Conservation (phyloP, 208 protist genomes). For the Dictyostelium gargantuum region DNA sequence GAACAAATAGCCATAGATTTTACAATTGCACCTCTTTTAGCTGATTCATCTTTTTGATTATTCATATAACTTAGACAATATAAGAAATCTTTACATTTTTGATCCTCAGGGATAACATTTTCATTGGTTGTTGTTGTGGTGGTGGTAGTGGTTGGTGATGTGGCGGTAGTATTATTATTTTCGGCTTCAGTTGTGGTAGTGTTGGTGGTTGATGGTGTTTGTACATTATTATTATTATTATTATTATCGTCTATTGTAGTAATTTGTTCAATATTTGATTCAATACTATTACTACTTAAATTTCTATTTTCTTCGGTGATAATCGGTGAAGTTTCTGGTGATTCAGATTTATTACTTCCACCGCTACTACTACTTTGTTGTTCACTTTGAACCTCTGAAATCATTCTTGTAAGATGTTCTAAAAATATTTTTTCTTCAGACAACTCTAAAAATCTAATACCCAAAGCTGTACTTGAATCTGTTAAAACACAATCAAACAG, state of each 20-base stretch:
- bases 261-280: not conserved
- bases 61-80: conserved; percentile 79
- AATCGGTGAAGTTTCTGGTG: not conserved
- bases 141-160: not conserved
- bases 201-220: not conserved
- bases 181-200: not conserved
- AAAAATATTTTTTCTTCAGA: conserved; percentile 51
- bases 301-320: not conserved
- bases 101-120: not conserved
- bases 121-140: not conserved
- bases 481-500: conserved; percentile 70
- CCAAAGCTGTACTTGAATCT: conserved; percentile 55
- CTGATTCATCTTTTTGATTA: conserved; percentile 75
- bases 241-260: not conserved
- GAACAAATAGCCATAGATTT: conserved; percentile 83
- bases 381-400: not conserved
- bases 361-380: not conserved
- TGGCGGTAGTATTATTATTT: not conserved
- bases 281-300: not conserved
- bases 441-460: conserved; percentile 57
- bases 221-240: not conserved
- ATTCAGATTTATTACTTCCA: not conserved
- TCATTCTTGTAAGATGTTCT: conserved; percentile 59
- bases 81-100: conserved; percentile 70
- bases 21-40: conserved; percentile 78